Evolutionary conservation across 345 rosid species (phyloP), one percentile per base, ranked within the genome.

Genomic region (Hibiscus mutabilis): DNA sequence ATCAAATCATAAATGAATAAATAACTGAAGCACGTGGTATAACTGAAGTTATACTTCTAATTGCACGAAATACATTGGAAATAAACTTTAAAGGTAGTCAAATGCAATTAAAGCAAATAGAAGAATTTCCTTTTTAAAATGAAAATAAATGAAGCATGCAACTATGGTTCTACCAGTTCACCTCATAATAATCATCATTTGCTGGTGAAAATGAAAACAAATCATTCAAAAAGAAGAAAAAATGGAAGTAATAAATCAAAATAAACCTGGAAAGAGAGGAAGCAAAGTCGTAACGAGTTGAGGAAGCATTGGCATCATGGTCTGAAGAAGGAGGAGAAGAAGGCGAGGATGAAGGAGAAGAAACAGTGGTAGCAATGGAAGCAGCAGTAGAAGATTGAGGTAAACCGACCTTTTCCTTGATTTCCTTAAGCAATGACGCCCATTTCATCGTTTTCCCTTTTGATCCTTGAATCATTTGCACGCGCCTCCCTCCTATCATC

Each of bases 341-440:
- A 67, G 89, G 71, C 13, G 81, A 66, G 29, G 83, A 68, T 25
- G 87, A 81, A 55, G 59, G 11, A 35, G 89, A 66, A 69, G 89
- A 73, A 75, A 89, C 71, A 56, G 89, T 72, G 72, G 88, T 66
- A 76, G 85, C 66, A 62, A 87, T 7, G 37, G 77, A 69, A 37
- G 84, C 12, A 55, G 84, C 12, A 58, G 86, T 68, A 46, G 93
- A 80, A 70, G 97, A 84, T 82, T 86, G 96, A 80, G 97, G 76
- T 77, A 95, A 88, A 35, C 99, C 99, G 74, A 95, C 96, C 87
- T 87, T 95, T 86, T 92, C 98, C 87, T 86, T 92, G 58, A 95
- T 86, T 82, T 95, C 99, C 91, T 95, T 90, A 80, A 95, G 94
- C 97, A 95, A 86, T 83, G 98, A 78, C 76, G 73, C 87, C 99